Base-by-base conservation (phyloP, 1,139 yeast genomes). In the Candida gigantensis region DNA sequence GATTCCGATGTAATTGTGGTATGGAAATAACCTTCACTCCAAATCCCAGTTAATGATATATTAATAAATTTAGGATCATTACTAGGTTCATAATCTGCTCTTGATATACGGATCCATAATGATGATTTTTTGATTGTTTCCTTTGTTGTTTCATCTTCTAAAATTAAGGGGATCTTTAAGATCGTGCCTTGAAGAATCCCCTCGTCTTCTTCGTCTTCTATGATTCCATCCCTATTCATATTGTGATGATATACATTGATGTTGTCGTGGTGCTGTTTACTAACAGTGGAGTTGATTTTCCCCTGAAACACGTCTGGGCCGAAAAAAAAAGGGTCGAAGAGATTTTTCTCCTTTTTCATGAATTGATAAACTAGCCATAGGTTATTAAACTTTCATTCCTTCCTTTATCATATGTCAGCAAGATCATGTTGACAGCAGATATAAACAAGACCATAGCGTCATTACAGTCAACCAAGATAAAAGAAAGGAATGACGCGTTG, bases 401-500 rank as follows among this genome's bases (percentile, higher is more conserved):
- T 23, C 10, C 16, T 12, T 12, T 4, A n/a, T 13, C 7, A 12
- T 6, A 7, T 12, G 6, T 4, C 30, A 7, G 11, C 23, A 4
- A 6, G 23, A 20, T 18, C 8, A 11, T n/a, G n/a, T 27, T 12
- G 13, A 9, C 23, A 10, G 10, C n/a, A 23, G 11, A n/a, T 3
- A 27, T 10, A 10, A 31, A 33, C 21, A 36, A 32, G 24, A 26
- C 44, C 27, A 46, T 50, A 18, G 42, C 46, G 16, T 38, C 49
- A 9, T 52, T 64, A 35, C 49, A 48, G 18, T 79, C 85, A 1
- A 43, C 69, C 6, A 79, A 73, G 47, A 58, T 76, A 27, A 74
- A 72, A 43, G 82, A 78, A 12, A 56, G 85, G 28, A 76, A 65
- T 47, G 78, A 73, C 31, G 81, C 77, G 0, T 49, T 80, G 11